A percentile compares a stretch with the other conserved stretches of the same genome.
phyloP scores from a whole-genome alignment of 768 basidiomycete genomes.

The Rhizopogon rudus region DNA sequence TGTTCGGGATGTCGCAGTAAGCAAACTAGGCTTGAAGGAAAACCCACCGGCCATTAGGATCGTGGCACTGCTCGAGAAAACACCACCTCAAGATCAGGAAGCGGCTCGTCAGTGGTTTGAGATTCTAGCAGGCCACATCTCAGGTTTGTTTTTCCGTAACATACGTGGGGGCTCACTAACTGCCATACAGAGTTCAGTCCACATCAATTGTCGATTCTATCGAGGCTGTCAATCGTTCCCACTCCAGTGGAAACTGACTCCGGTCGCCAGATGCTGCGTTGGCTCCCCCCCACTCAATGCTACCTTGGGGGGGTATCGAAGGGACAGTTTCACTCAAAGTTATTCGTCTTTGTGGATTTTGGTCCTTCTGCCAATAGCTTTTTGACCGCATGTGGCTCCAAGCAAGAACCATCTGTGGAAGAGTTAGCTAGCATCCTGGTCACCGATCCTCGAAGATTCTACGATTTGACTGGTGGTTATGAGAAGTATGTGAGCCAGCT shows the following conservation, averaged over 20 bases:
- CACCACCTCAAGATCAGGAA: constrained; percentile 49
- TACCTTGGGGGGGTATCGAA: constrained; percentile 54
- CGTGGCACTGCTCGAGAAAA: constrained; percentile 51
- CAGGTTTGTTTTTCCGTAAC: constrained; percentile 37
- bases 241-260: constrained; percentile 28
- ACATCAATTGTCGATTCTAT: constrained; percentile 52
- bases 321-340: constrained; percentile 65
- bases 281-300: constrained; percentile 61
- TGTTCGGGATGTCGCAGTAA: constrained; percentile 44
- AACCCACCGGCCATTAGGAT: constrained; percentile 65
- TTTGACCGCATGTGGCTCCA: constrained; percentile 82
- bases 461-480: constrained; percentile 62
- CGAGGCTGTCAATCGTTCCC: constrained; percentile 64
- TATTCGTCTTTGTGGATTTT: constrained; percentile 90
- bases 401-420: constrained; percentile 79
- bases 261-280: constrained; percentile 30
- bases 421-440: constrained; percentile 73
- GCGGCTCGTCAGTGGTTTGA: constrained; percentile 66
- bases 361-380: constrained; percentile 79
- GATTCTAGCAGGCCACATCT: constrained; percentile 56
- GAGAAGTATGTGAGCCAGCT: constrained; percentile 47
- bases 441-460: constrained; percentile 65
- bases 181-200: constrained; percentile 48
- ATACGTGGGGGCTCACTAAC: constrained; percentile 2
- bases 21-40: constrained; percentile 63